These are phyloP conservation scores for Poronia punctata DNA, from an alignment of 495 filamentous ascomycete genomes.

Conservation along the genomic window DNA sequence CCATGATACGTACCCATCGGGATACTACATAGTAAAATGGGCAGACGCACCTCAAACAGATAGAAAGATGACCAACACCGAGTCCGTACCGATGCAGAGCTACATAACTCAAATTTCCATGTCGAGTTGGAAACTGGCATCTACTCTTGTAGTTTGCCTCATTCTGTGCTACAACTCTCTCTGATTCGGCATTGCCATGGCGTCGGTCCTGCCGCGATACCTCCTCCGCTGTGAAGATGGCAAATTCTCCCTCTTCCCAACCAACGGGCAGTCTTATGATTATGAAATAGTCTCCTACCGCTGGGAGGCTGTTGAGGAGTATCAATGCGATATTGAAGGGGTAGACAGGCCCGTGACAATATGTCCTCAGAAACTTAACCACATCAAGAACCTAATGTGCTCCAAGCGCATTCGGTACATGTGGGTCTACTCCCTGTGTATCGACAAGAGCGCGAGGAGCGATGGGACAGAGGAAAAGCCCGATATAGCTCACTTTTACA, in stretches of 20 bases:
- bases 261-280: neutral
- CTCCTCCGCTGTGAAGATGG: neutral
- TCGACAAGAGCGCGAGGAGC: conserved; percentile 2
- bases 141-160: too few species aligned
- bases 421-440: conserved; percentile 14
- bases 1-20: too few species aligned
- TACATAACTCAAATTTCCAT: too few species aligned
- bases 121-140: too few species aligned
- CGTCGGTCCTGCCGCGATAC: neutral
- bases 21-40: too few species aligned
- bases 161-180: too few species aligned
- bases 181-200: neutral
- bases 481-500: neutral
- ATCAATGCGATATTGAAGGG: neutral
- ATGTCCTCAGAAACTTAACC: neutral
- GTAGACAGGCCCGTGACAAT: neutral
- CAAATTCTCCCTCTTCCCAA: neutral
- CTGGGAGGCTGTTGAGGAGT: neutral
- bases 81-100: too few species aligned
- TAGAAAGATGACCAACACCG: too few species aligned
- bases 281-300: neutral
- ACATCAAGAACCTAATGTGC: neutral
- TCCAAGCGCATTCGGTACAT: conserved; percentile 6
- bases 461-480: neutral
- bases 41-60: too few species aligned